These are phyloP conservation scores for Draba incana DNA, from an alignment of 345 rosid genomes.

Conservation along the genomic window DNA sequence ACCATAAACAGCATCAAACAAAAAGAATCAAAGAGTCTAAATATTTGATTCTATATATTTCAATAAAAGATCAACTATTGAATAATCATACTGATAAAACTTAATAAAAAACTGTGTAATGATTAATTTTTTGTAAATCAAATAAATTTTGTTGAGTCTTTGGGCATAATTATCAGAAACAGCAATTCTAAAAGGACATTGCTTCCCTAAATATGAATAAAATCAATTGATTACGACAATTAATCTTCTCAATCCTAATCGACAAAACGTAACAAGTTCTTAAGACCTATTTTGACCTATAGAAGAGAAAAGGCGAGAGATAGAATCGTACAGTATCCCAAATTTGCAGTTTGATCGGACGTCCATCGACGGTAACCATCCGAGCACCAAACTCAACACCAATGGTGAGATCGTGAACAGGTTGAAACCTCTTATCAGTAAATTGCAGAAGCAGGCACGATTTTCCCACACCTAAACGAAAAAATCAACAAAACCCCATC, in stretches of 20 bases:
- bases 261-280: constrained; percentile 2
- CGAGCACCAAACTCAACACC: constrained; percentile 80
- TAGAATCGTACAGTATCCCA: constrained; percentile 63
- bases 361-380: constrained; percentile 65
- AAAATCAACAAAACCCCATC: constrained; percentile 12
- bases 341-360: constrained; percentile 67
- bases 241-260: constrained; percentile 10
- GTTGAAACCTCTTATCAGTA: constrained; percentile 76
- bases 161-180: neutral
- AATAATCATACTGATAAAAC: constrained; percentile 1
- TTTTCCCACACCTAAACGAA: constrained; percentile 60
- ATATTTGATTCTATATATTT: no score
- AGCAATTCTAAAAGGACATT: neutral
- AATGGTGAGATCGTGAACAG: constrained; percentile 76
- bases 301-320: neutral
- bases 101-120: constrained; percentile 1
- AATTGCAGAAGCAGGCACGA: constrained; percentile 69
- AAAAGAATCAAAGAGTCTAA: no score
- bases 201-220: no score
- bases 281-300: neutral
- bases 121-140: neutral
- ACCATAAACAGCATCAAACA: neutral
- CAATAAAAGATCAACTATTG: neutral
- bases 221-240: no score
- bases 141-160: neutral